phyloP scores from a whole-genome alignment of 1,284 basidiomycete genomes.

The Leccinum griseonigrum region DNA sequence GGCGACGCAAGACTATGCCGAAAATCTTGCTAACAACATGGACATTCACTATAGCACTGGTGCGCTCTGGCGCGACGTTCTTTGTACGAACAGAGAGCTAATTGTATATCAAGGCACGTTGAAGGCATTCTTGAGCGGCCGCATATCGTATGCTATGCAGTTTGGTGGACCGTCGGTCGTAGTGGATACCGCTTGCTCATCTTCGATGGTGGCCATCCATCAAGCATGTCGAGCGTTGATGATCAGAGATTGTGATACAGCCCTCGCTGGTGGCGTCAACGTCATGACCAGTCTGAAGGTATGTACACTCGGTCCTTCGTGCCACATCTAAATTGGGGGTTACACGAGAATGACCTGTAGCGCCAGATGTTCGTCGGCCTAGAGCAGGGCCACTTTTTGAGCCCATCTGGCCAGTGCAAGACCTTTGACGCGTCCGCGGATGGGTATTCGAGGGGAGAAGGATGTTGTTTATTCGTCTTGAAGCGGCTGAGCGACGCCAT shows the following conservation, averaged over 20 bases:
- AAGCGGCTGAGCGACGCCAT: slow-evolving; percentile 67
- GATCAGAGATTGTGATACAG: slow-evolving; percentile 62
- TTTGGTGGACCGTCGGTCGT: slow-evolving; percentile 68
- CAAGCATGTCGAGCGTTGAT: slow-evolving; percentile 64
- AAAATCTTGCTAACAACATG: slow-evolving; percentile 59
- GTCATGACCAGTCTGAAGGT: slow-evolving; percentile 70
- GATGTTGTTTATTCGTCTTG: slow-evolving; percentile 67
- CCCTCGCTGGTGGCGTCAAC: slow-evolving; percentile 73
- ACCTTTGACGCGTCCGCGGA: slow-evolving; percentile 69
- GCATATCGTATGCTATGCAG: slow-evolving; percentile 65
- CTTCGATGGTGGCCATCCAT: slow-evolving; percentile 63
- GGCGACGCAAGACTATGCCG: slow-evolving; percentile 66
- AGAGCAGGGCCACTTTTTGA: slow-evolving; percentile 67
- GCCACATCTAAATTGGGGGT: background rate
- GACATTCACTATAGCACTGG: slow-evolving; percentile 73
- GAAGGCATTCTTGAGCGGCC: slow-evolving; percentile 65
- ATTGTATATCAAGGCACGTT: slow-evolving; percentile 51
- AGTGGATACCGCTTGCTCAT: slow-evolving; percentile 72
- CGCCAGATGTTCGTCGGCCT: slow-evolving; percentile 66
- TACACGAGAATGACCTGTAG: slow-evolving; percentile 7
- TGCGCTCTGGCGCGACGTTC: slow-evolving; percentile 29
- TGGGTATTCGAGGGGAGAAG: slow-evolving; percentile 72
- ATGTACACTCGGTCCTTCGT: slow-evolving; percentile 24
- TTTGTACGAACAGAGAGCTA: background rate
- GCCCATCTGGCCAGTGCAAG: slow-evolving; percentile 64